phyloP scores from a whole-genome alignment of 2,329 filamentous ascomycete genomes.

The Nigrospora osmanthi region DNA sequence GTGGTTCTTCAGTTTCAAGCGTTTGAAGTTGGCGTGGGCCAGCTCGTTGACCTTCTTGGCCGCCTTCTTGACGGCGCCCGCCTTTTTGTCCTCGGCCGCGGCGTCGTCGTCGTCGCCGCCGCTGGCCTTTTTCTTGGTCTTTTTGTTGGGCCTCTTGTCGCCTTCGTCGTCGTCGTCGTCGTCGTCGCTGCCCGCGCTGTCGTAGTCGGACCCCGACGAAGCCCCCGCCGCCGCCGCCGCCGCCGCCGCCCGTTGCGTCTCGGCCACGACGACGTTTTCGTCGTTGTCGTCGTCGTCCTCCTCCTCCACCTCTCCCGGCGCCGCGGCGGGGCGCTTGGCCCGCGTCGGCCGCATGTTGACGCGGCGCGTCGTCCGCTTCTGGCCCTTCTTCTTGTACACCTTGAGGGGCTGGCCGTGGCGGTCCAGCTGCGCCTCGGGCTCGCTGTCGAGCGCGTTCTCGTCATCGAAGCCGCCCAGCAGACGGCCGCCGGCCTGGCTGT shows the following conservation, averaged over 20 bases:
- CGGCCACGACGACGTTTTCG: constrained; percentile 18
- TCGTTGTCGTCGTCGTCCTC: constrained; percentile 28
- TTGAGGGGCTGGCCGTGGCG: constrained; percentile 52
- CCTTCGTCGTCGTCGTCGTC: constrained; percentile 24
- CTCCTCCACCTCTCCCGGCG: constrained; percentile 19
- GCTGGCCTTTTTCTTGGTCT: constrained; percentile 6
- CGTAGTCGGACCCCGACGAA: constrained; percentile 31
- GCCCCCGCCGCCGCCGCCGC: background rate
- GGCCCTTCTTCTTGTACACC: constrained; percentile 74
- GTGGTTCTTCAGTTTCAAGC: constrained; percentile 54
- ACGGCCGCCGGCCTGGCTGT: constrained; percentile 31
- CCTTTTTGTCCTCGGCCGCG: constrained; percentile 23
- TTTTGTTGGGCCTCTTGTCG: constrained; percentile 12
- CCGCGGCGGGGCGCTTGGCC: constrained; percentile 34
- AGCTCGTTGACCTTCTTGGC: constrained; percentile 55
- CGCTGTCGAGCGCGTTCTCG: constrained; percentile 49
- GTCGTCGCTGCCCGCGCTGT: constrained; percentile 25
- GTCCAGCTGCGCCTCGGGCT: constrained; percentile 39
- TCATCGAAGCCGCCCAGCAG: constrained; percentile 58
- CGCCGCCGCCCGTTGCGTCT: background rate
- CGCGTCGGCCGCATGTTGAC: constrained; percentile 54
- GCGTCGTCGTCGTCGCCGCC: constrained; percentile 12
- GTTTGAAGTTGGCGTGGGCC: constrained; percentile 59
- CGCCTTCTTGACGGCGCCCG: constrained; percentile 40
- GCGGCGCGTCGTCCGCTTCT: constrained; percentile 68